Evolutionary conservation across 352 stramenopile species (phyloP), one percentile per base, ranked within the genome.

Genomic region (Globisporangium radiosum): DNA sequence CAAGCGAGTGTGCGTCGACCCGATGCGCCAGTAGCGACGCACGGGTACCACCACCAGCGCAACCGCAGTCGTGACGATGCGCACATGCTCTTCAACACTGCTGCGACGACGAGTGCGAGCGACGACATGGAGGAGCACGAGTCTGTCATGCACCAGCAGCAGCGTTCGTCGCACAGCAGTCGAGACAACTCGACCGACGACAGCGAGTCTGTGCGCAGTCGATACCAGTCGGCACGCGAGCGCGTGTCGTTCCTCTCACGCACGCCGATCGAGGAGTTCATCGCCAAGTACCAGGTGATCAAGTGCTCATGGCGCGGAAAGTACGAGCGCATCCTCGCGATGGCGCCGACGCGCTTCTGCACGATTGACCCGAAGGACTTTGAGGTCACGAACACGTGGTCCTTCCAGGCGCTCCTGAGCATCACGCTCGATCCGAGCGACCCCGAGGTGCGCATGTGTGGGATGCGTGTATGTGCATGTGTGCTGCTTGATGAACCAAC

Each of bases 331-430:
- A 92, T 95, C 52, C 69, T 95, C 25, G 84, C 84, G n/a, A 60
- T 95, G 10, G 74, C 72, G 0, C 81, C 84, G 19, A 90, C 81
- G 48, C 78, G 84, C 56, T 92, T 95, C 57, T 91, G 76, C 61
- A 95, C 85, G 56, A 88, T 95, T 56, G 84, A 95, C 63, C 85
- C 83, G 25, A 79, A 86, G 42, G 81, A 93, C 66, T 94, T 93
- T 63, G 85, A 94, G 60, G 77, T 95, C 10, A 95, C 85, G 48
- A 95, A 95, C 60, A 91, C 84, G 47, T 95, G 85, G 85, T 80
- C 81, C 5, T 69, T 91, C 15, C 75, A 70, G 37, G 68, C 78
- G 36, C 64, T 94, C 5, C 52, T 79, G 1, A 69, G 62, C 58
- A 70, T 93, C 53, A 71, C 64, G 15, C 67, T 94, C n/a, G 83